A percentile compares a stretch with the other conserved stretches of the same genome.
Evolutionary conservation across 495 filamentous ascomycete species (phyloP).

Genomic region (Staphylotrichum longicolle): DNA sequence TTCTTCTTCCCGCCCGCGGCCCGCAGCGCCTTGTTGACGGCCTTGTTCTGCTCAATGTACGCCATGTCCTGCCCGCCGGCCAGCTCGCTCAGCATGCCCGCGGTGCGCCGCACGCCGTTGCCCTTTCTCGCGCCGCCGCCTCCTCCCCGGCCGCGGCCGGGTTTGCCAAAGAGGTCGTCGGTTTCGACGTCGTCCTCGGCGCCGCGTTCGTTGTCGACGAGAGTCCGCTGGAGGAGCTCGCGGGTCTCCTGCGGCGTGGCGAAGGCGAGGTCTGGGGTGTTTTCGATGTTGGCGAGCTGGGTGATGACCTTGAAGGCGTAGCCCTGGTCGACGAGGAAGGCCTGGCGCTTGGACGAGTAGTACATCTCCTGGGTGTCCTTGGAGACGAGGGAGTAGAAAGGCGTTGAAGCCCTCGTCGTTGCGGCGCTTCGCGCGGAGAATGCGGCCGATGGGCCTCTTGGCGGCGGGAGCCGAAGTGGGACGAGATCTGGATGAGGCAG

Average conservation of each 20-base stretch:
- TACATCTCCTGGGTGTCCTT: conserved; percentile 99
- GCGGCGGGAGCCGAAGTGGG: conserved; percentile 94
- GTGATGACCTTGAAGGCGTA: conserved; percentile 99
- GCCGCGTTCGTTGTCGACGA: conserved; percentile 81
- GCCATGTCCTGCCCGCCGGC: conserved; percentile 94
- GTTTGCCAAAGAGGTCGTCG: conserved; percentile 78
- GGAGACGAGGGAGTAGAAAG: conserved; percentile 95
- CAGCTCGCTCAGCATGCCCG: conserved; percentile 79
- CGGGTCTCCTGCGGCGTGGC: conserved; percentile 75
- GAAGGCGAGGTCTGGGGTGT: conserved; percentile 77
- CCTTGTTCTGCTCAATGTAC: conserved; percentile 87
- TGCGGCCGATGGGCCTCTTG: conserved; percentile 98
- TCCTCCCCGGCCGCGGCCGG: conserved; percentile 34
- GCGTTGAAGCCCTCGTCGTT: conserved; percentile 99
- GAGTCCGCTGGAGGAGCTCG: conserved; percentile 87
- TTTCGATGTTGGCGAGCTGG: conserved; percentile 85
- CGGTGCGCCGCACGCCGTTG: conserved; percentile 64
- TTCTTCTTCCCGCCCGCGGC: conserved; percentile 56
- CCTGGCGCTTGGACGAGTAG: conserved; percentile 95
- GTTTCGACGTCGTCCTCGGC: conserved; percentile 73
- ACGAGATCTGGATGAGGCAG: conserved; percentile 96
- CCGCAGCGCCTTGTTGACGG: conserved; percentile 66
- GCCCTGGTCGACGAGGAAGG: conserved; percentile 96
- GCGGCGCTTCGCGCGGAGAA: conserved; percentile 90
- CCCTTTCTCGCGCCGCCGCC: conserved; percentile 43